phyloP scores from a whole-genome alignment of 2,329 filamentous ascomycete genomes.

The Sphaerostilbella broomeana region DNA sequence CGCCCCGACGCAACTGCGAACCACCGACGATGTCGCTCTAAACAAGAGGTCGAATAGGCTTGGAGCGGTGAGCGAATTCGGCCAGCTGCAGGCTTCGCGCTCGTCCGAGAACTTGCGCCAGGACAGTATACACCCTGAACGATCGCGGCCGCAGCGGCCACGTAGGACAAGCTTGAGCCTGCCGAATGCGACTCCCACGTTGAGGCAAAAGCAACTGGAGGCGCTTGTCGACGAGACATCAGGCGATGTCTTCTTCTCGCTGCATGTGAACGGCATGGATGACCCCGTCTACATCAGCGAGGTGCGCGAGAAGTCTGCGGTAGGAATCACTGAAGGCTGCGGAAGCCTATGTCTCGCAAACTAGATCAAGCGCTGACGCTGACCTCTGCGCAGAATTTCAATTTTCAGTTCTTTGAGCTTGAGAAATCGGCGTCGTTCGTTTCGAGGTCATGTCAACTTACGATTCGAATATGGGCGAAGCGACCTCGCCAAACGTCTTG shows the following conservation, averaged over 20 bases:
- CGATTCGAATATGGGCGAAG: conserved; percentile 68
- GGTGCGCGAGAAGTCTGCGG: conserved; percentile 66
- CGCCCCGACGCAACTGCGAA: conserved; percentile 49
- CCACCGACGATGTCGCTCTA: conserved; percentile 73
- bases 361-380: conserved; percentile 9
- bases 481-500: conserved; percentile 44
- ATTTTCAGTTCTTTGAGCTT: conserved; percentile 79
- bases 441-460: conserved; percentile 58
- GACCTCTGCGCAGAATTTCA: conserved; percentile 58
- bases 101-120: conserved; percentile 47
- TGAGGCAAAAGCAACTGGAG: conserved; percentile 69
- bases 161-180: conserved; percentile 45
- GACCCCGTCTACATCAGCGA: conserved; percentile 91
- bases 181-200: conserved; percentile 38
- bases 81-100: conserved; percentile 47
- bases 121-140: conserved; percentile 15
- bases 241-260: conserved; percentile 82
- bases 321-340: conserved; percentile 23
- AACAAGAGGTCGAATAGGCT: conserved; percentile 65
- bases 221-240: conserved; percentile 63
- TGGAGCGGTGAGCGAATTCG: conserved; percentile 40
- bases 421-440: conserved; percentile 54
- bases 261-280: conserved; percentile 60
- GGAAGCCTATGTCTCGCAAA: conserved; percentile 1
- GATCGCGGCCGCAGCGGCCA: conserved; percentile 18